These are phyloP conservation scores for Mollisia scopiformis DNA, from an alignment of 2,329 filamentous ascomycete species.

Conservation along the genomic window DNA sequence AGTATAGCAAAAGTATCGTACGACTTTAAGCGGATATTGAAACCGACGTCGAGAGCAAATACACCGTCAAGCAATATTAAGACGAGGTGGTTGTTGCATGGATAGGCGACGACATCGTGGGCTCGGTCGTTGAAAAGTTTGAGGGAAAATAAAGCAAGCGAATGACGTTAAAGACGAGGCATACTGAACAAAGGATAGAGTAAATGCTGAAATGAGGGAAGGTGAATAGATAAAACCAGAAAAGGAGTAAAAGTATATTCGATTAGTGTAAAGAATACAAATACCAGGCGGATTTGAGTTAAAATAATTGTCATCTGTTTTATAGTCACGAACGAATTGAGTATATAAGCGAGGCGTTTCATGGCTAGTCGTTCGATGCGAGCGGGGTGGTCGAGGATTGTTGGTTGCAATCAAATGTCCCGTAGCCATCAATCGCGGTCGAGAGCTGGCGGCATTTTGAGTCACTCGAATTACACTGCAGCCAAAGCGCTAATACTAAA, in stretches of 20 bases:
- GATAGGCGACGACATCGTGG: background rate
- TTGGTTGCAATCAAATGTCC: background rate
- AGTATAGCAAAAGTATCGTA: conserved; percentile 3
- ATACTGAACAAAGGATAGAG: background rate
- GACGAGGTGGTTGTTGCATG: background rate
- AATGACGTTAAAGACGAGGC: conserved; percentile 4
- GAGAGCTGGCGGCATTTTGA: background rate
- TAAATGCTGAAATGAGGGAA: conserved; percentile 6
- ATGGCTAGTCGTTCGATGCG: background rate
- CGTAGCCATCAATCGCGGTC: background rate
- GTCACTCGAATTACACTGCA: background rate
- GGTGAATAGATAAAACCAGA: background rate
- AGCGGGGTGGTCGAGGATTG: background rate
- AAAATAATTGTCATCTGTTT: background rate
- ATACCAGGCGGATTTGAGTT: background rate
- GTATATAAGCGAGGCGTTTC: background rate
- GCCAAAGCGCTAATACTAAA: conserved; percentile 12
- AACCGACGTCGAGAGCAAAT: conserved; percentile 5
- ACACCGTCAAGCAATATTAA: conserved; percentile 6
- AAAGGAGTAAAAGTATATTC: background rate
- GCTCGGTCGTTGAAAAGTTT: background rate
- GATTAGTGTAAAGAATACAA: background rate
- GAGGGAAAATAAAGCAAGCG: conserved; percentile 13
- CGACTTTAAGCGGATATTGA: conserved; percentile 7
- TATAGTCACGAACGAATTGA: background rate